These are phyloP conservation scores for Oryza australiensis DNA, from an alignment of 176 grass and related monocot genomes.

Conservation along the genomic window DNA sequence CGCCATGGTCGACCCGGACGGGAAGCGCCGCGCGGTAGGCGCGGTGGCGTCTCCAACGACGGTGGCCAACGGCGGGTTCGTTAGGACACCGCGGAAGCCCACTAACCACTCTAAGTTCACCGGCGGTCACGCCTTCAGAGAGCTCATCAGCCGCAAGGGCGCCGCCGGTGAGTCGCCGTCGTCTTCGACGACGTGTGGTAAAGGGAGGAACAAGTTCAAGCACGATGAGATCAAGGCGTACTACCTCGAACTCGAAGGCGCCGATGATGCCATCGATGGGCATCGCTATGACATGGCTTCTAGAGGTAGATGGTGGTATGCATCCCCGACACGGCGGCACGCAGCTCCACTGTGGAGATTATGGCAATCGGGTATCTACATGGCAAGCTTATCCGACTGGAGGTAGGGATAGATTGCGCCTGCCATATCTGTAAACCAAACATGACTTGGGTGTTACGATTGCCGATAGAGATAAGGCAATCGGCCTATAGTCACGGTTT, in stretches of 20 bases:
- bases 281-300: background rate
- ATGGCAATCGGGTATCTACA: no score
- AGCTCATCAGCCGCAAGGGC: background rate
- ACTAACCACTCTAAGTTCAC: slow-evolving; percentile 8
- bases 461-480: no score
- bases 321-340: no score
- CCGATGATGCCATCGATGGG: background rate
- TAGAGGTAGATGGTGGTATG: background rate
- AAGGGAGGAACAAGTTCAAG: background rate
- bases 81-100: background rate
- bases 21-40: background rate
- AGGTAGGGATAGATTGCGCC: no score
- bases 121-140: background rate
- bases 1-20: background rate
- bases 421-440: no score
- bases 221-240: background rate
- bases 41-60: background rate
- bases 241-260: background rate
- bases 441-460: no score
- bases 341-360: no score
- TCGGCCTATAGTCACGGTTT: no score
- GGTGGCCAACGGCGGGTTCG: background rate
- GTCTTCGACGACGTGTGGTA: no score
- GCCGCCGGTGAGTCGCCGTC: no score
- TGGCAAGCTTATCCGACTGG: no score